Conservation (phyloP, 2,329 filamentous ascomycete genomes). For the Stemphylium beticola region DNA sequence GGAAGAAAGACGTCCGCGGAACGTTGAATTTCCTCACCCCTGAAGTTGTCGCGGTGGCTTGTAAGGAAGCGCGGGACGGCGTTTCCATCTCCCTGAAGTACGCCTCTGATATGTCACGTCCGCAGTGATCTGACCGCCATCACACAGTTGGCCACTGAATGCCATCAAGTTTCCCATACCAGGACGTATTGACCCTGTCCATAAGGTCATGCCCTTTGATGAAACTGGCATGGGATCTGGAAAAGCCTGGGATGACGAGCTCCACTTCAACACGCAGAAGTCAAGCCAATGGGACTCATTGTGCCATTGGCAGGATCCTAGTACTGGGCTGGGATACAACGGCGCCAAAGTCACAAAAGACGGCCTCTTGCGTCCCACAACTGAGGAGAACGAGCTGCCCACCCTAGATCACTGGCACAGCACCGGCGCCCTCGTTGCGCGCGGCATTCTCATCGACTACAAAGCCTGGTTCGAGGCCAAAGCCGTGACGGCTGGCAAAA, state of each 20-base stretch:
- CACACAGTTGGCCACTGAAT: constrained; percentile 11
- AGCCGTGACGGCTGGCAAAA: not conserved
- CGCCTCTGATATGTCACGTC: not conserved
- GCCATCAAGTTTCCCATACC: constrained; percentile 29
- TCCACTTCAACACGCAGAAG: constrained; percentile 38
- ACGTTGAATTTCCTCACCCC: constrained; percentile 60
- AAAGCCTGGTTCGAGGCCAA: constrained; percentile 20
- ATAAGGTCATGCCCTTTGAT: constrained; percentile 30
- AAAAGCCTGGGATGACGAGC: constrained; percentile 32
- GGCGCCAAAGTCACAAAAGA: constrained; percentile 18
- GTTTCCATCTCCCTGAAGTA: constrained; percentile 25
- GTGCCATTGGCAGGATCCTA: constrained; percentile 25
- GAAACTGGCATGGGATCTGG: constrained; percentile 17
- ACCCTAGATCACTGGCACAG: constrained; percentile 23
- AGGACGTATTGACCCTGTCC: constrained; percentile 31
- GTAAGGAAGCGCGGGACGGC: constrained; percentile 43
- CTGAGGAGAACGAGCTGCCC: constrained; percentile 16
- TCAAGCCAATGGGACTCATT: constrained; percentile 39
- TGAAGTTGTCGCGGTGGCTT: constrained; percentile 46
- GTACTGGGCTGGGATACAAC: constrained; percentile 21
- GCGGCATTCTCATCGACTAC: constrained; percentile 18
- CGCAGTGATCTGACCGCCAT: no score
- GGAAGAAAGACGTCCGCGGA: constrained; percentile 56
- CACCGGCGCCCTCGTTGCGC: constrained; percentile 18
- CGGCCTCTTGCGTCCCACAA: constrained; percentile 11